These are phyloP conservation scores for Paulownia fortunei DNA, from an alignment of 257 asterid species.

Conservation along the genomic window DNA sequence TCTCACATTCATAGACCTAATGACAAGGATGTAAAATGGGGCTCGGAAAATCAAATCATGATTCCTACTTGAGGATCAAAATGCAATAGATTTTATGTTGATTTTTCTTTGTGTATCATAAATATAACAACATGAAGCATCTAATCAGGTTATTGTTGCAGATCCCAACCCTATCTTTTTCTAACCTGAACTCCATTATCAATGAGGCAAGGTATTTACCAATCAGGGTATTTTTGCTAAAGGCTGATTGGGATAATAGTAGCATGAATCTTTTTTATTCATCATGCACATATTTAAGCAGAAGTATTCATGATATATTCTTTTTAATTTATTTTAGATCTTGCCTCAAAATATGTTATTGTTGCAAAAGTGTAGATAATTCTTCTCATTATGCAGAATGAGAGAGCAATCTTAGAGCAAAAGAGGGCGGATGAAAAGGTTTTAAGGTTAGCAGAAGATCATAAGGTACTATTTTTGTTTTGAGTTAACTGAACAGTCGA, in stretches of 20 bases:
- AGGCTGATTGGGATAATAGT: constrained; percentile 1
- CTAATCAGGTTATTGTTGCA: not conserved
- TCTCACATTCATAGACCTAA: constrained; percentile 12
- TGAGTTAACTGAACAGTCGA: not conserved
- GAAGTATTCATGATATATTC: too few relatives aligned
- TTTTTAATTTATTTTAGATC: constrained; percentile 9
- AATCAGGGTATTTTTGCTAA: not conserved
- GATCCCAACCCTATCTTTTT: not conserved
- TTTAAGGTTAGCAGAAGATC: constrained; percentile 47
- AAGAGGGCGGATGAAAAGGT: constrained; percentile 43
- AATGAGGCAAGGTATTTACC: not conserved
- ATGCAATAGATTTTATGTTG: not conserved
- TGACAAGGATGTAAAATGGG: not conserved
- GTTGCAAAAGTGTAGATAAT: not conserved
- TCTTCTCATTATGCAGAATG: constrained; percentile 37
- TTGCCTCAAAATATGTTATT: not conserved
- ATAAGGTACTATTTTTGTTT: constrained; percentile 42
- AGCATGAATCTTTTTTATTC: constrained; percentile 5
- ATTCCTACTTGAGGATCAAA: constrained; percentile 1
- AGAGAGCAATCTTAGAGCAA: constrained; percentile 44
- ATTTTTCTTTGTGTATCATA: not conserved
- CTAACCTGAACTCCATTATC: not conserved
- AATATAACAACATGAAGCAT: not conserved
- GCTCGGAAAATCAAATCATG: not conserved
- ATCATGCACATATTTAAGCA: not conserved